Evolutionary conservation across 2,329 filamentous ascomycete species (phyloP), one percentile per base, ranked within the genome.

Genomic region (Ceratocystis cacaofunesta): DNA sequence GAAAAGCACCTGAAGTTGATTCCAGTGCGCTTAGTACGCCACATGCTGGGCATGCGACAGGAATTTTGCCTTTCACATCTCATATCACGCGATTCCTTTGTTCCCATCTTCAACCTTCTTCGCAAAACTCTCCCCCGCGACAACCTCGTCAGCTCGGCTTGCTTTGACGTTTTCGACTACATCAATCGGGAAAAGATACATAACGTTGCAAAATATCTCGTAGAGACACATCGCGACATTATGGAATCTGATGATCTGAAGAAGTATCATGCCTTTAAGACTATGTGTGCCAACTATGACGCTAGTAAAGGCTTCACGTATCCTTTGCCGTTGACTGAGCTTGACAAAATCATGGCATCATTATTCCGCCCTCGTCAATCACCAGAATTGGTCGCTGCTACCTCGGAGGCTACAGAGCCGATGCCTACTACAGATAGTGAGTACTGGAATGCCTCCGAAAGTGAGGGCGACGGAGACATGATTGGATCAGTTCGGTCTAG

Each of bases 1-100:
- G 90, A 97, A 75, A 97, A 97, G 77, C 92, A 96, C 73, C 78
- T 99, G 69, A 92, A 92, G 75, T 82, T 99, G 92, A 89, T 90
- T 71, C 90, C 92, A 5, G 82, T 99, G 70, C 94, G 96, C 73
- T 96, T 96, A 76, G 92, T 97, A 78, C 88, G 92, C 43, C 89
- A 89, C 57, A 83, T 95, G 68, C 82, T 96, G 66, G 85, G 86
- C 58, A 80, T 96, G 46, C 87, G 94, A 71, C 92, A 97, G 72
- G 90, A 95, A 65, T 95, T 94, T 70, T 96, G 96, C 73, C 86
- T 90, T 71, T 87, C 86, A 64, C 87, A 96, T 70, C 83, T 97
- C 70, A 88, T 87, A 30, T 85, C 91, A 70, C 88, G 92, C 72
- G 84, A 86, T 67, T 84, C 94, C 0, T 85, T 97, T 67, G 89